These are phyloP conservation scores for Conticribra guillardii DNA, from an alignment of 108 stramenopile genomes.

Conservation along the genomic window DNA sequence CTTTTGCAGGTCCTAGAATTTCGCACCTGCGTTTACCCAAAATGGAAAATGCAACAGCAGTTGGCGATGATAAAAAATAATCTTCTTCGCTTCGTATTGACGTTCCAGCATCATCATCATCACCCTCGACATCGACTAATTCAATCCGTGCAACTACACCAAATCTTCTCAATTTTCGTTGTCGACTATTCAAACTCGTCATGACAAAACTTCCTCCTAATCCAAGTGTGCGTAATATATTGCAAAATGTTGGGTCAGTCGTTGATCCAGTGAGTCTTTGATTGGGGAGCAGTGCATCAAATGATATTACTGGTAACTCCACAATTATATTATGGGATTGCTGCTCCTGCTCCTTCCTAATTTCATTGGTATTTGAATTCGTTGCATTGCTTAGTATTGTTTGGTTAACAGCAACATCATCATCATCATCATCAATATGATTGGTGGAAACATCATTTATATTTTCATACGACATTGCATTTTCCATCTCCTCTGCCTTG, in stretches of 20 bases:
- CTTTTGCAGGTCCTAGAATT: slow-evolving; percentile 25
- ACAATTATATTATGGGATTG: too few species aligned
- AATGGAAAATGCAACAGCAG: slow-evolving; percentile 65
- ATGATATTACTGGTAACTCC: slow-evolving; percentile 54
- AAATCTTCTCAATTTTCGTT: slow-evolving; percentile 54
- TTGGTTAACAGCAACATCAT: too few species aligned
- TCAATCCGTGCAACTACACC: slow-evolving; percentile 57
- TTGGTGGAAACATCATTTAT: background rate
- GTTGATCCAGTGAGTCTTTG: slow-evolving; percentile 61
- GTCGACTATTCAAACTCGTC: slow-evolving; percentile 48
- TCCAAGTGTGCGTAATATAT: slow-evolving; percentile 50
- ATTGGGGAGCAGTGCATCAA: slow-evolving; percentile 63
- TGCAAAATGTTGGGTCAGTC: slow-evolving; percentile 63
- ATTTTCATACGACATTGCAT: background rate
- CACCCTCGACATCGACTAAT: slow-evolving; percentile 47
- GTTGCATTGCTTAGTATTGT: too few species aligned
- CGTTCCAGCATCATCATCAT: slow-evolving; percentile 10
- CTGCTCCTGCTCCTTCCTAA: too few species aligned
- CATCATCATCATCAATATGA: background rate
- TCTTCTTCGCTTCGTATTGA: background rate
- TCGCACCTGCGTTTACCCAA: slow-evolving; percentile 39
- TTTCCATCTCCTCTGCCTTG: slow-evolving; percentile 24
- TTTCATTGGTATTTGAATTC: too few species aligned
- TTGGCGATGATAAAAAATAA: slow-evolving; percentile 28
- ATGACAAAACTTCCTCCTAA: slow-evolving; percentile 69